Evolutionary conservation across 345 rosid genomes (phyloP).

Genomic region (Arabis hirsuta): DNA sequence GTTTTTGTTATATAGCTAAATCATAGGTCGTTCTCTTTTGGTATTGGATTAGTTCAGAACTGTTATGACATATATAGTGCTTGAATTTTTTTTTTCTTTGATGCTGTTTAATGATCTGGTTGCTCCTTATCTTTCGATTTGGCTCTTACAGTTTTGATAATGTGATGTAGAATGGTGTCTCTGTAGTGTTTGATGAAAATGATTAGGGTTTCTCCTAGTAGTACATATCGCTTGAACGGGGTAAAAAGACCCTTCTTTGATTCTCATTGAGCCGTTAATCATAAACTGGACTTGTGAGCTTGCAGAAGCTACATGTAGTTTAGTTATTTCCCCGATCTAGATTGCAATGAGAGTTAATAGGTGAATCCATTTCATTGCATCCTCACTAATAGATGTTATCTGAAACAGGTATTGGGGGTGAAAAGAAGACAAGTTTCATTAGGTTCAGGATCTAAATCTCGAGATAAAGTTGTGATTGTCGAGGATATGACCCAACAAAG

Average conservation of each 20-base stretch:
- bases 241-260: constrained; percentile 8
- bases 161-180: constrained; percentile 3
- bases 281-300: not conserved
- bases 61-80: not conserved
- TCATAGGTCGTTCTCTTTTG: not conserved
- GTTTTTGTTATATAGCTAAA: constrained; percentile 1
- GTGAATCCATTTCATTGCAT: not conserved
- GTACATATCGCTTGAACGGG: not conserved
- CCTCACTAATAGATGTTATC: constrained; percentile 8
- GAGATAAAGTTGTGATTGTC: constrained; percentile 86
- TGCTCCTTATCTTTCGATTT: not conserved
- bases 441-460: constrained; percentile 85
- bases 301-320: not conserved
- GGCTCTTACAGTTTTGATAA: constrained; percentile 22
- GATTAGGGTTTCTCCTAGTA: constrained; percentile 2
- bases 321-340: not conserved
- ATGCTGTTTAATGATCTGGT: not conserved
- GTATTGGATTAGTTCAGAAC: constrained; percentile 5
- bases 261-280: constrained; percentile 16
- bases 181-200: constrained; percentile 14
- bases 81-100: not conserved
- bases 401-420: constrained; percentile 73
- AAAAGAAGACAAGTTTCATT: constrained; percentile 83
- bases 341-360: not conserved
- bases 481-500: constrained; percentile 62